Conservation (phyloP, 179 eudicot genomes). For the Beta corolliflora region DNA sequence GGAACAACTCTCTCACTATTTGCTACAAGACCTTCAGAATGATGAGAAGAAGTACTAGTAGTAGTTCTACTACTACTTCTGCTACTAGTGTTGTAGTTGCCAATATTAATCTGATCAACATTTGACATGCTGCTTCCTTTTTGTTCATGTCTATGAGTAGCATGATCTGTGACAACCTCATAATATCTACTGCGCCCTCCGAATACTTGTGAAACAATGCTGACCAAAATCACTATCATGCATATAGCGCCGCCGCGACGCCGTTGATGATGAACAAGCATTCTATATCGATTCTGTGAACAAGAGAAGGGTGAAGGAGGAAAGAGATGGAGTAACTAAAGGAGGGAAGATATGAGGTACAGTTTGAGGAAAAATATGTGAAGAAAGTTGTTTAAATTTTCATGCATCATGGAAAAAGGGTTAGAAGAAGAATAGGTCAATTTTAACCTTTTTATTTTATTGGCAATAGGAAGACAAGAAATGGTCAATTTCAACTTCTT, state of each 20-base stretch:
- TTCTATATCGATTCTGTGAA: not conserved
- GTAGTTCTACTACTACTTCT: not conserved
- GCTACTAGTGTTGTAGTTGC: not conserved
- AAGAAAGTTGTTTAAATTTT: conserved; percentile 13
- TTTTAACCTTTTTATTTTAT: not conserved
- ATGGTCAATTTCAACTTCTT: not conserved
- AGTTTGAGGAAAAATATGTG: conserved; percentile 12
- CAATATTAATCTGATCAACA: conserved; percentile 2
- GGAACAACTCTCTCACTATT: conserved; percentile 46
- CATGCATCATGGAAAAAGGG: not conserved
- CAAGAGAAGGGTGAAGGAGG: not conserved
- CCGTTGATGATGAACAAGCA: conserved; percentile 9
- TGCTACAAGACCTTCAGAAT: conserved; percentile 42
- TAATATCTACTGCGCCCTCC: not conserved
- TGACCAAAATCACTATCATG: conserved; percentile 10
- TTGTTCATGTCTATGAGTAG: not conserved
- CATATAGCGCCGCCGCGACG: conserved; percentile 12
- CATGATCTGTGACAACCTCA: not conserved
- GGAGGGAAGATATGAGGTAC: conserved; percentile 4
- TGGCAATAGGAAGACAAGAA: not conserved
- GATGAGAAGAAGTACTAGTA: not conserved
- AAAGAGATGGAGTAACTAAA: not conserved
- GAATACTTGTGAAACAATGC: conserved; percentile 20
- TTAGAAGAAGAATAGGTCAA: conserved; percentile 25
- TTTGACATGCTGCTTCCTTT: not conserved